Evolutionary conservation across 305 asterid genomes (phyloP).

Genomic region (Fraxinus ornus): DNA sequence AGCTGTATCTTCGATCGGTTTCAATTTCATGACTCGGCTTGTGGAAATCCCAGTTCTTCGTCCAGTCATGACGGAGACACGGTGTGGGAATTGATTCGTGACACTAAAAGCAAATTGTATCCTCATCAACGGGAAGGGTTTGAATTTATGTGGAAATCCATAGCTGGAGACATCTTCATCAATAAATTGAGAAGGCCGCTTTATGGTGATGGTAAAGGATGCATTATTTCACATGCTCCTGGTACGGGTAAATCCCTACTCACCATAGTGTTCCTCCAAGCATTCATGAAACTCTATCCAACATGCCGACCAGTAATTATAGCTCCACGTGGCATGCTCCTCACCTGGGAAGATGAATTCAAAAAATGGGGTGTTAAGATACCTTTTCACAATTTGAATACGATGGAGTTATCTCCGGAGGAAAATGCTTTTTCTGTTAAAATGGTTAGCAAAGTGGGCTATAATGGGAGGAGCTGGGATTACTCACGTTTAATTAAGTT

Average conservation of each 20-base stretch:
- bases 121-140: slow-evolving; percentile 75
- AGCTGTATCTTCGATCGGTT: slow-evolving; percentile 14
- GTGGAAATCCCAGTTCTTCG: slow-evolving; percentile 1
- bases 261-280: slow-evolving; percentile 52
- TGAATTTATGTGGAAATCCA: slow-evolving; percentile 63
- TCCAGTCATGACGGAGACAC: slow-evolving; percentile 33
- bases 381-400: slow-evolving; percentile 58
- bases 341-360: slow-evolving; percentile 61
- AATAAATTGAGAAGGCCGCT: slow-evolving; percentile 38
- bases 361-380: slow-evolving; percentile 47
- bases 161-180: slow-evolving; percentile 49
- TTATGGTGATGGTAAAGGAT: slow-evolving; percentile 42
- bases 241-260: slow-evolving; percentile 77
- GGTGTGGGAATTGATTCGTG: slow-evolving; percentile 57
- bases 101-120: slow-evolving; percentile 39
- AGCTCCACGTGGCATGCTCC: slow-evolving; percentile 73
- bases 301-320: slow-evolving; percentile 53
- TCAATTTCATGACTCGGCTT: slow-evolving; percentile 21
- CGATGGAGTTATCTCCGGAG: slow-evolving; percentile 28
- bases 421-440: slow-evolving; percentile 30
- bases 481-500: slow-evolving; percentile 42
- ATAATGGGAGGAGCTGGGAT: neutral
- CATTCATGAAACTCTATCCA: slow-evolving; percentile 54
- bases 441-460: slow-evolving; percentile 12
- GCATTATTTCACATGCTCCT: slow-evolving; percentile 86